Evolutionary conservation across 192 early-diverging fungal genomes (phyloP).

Genomic region (Kappamyces sp.): DNA sequence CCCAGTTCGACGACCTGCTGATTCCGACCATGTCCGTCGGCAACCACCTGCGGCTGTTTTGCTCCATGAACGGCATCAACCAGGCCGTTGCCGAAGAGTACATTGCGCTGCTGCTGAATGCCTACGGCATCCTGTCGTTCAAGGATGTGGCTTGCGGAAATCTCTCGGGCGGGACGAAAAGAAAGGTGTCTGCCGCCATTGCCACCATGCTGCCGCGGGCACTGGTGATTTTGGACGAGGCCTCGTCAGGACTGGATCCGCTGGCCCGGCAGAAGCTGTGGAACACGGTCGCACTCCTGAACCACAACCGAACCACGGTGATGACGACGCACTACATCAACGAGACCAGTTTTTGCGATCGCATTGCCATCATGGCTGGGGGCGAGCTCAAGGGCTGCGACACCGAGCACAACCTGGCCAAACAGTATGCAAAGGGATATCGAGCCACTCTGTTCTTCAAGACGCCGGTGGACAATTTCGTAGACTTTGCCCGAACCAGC

Average conservation of each 20-base stretch:
- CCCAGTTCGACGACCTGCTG: constrained; percentile 12
- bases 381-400: constrained; percentile 3
- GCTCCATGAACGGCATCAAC: constrained; percentile 8
- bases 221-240: constrained; percentile 47
- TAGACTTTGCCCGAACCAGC: neutral
- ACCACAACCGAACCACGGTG: too few species aligned
- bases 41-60: constrained; percentile 8
- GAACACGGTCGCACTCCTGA: constrained; percentile 35
- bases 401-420: neutral
- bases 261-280: constrained; percentile 44
- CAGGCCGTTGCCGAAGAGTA: neutral
- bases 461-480: neutral
- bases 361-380: constrained; percentile 9
- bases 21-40: constrained; percentile 9
- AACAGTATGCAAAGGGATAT: constrained; percentile 7
- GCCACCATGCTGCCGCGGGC: constrained; percentile 36
- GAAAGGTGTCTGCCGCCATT: constrained; percentile 13
- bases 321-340: too few species aligned
- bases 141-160: constrained; percentile 8
- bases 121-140: constrained; percentile 2
- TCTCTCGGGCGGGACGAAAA: constrained; percentile 15
- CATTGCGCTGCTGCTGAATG: too few species aligned
- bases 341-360: neutral
- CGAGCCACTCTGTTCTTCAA: constrained; percentile 6
- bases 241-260: constrained; percentile 58